A percentile compares a stretch with the other conserved stretches of the same genome.
Evolutionary conservation across 768 basidiomycete genomes (phyloP).

Genomic region (Pleurotus giganteus): DNA sequence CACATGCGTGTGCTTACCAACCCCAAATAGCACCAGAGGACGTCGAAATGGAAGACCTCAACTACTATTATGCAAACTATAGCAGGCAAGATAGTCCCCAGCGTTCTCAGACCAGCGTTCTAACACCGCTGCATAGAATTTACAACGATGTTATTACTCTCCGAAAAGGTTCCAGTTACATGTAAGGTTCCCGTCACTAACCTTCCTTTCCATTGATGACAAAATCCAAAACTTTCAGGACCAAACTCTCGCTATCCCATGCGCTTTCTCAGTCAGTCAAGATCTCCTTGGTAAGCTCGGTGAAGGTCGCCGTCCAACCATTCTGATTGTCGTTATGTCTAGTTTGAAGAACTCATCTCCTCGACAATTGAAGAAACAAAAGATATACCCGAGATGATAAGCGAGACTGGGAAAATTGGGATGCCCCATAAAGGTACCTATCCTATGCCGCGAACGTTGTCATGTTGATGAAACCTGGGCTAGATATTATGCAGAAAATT

Average conservation of each 20-base stretch:
- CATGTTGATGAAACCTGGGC: constrained; percentile 8
- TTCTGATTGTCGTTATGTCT: neutral
- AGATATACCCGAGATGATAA: constrained; percentile 90
- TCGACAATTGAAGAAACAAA: constrained; percentile 95
- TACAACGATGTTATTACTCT: constrained; percentile 98
- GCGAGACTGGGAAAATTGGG: constrained; percentile 92
- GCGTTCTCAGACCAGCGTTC: constrained; percentile 5
- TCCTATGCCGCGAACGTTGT: constrained; percentile 10
- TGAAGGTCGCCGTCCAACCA: neutral
- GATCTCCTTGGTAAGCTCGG: constrained; percentile 72
- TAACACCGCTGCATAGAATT: constrained; percentile 47
- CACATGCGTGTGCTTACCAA: constrained; percentile 1
- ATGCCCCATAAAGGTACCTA: constrained; percentile 74
- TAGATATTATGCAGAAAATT: constrained; percentile 97
- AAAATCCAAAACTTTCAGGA: constrained; percentile 49
- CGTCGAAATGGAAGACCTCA: constrained; percentile 94
- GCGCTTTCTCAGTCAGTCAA: constrained; percentile 96
- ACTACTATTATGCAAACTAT: constrained; percentile 96
- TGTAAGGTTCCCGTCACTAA: constrained; percentile 52
- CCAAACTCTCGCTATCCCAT: constrained; percentile 92
- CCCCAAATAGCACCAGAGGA: constrained; percentile 67
- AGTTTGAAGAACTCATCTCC: constrained; percentile 93
- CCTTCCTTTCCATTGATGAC: neutral
- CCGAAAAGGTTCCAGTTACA: constrained; percentile 91
- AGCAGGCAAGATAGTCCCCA: constrained; percentile 60